Base-by-base conservation (phyloP, 2,329 filamentous ascomycete genomes). In the Neospermospora avenae region DNA sequence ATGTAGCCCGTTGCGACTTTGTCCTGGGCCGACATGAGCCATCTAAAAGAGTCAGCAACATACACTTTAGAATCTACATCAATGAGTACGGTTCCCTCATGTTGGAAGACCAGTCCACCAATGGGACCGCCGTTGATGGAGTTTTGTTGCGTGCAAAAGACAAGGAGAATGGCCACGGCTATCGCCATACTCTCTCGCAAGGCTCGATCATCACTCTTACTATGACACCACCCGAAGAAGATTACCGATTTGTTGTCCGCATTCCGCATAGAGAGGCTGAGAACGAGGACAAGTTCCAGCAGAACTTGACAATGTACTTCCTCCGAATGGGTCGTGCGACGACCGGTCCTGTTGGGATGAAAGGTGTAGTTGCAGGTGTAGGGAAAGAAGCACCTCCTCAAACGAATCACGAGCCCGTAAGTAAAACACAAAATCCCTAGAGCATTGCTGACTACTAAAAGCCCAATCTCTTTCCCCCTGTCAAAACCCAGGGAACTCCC, bases 101-200 rank as follows among this genome's bases (percentile, higher is more conserved):
- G 91, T 78, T 98, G 13, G 88, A 96, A 73, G 95, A 99, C 71
- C 84, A 87, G 72, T 98, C 95, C 0, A 97, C 92, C n/a, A 99
- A 98, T 70, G 95, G 95, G 28, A 98, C 95, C 3, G 80, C 91
- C 61, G 91, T 98, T 59, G 93, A 98, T 74, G 81, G 84, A 24
- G 78, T 80, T 18, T 77, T 91, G 37, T 80, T 99, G 16, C 81
- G 77, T 59, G 76, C 80, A 59, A 85, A 81, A 67, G 63, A 74
- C 68, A 60, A 76, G 72, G 59, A 76, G 73, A 75, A 81, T 58
- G 74, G 76, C 61, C 67, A 70, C 13, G 72, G 74, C 6, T 71
- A 69, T 42, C 65, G 65, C 53, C 69, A 72, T 34, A 71, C 68
- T n/a, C 65, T 75, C 22, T 62, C 67, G 37, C 66, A 70, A 24